A percentile compares a stretch with the other conserved stretches of the same genome.
phyloP scores from a whole-genome alignment of 768 basidiomycete genomes.

The Mycena pura region DNA sequence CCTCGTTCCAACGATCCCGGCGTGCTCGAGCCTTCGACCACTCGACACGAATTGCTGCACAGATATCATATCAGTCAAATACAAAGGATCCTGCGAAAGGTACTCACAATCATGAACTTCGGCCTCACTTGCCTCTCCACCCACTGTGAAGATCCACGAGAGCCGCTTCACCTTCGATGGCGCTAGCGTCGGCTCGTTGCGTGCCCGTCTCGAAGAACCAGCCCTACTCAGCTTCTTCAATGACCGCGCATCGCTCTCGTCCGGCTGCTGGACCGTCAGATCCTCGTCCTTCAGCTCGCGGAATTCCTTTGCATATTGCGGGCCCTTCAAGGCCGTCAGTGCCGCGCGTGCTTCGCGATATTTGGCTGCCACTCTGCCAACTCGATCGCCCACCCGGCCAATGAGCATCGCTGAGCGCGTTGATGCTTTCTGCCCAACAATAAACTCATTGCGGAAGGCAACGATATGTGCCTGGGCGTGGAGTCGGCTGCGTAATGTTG shows the following conservation, averaged over 20 bases:
- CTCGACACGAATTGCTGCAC: no score
- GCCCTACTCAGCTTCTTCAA: neutral
- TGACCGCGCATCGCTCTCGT: neutral
- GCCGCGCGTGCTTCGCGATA: neutral
- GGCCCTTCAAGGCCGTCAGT: neutral
- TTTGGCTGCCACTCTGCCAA: neutral
- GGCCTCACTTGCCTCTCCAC: neutral
- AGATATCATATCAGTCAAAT: no score
- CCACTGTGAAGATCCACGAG: slow-evolving; percentile 18
- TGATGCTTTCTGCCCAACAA: neutral
- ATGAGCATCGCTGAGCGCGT: slow-evolving; percentile 13
- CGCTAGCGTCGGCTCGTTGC: neutral
- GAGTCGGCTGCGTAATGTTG: neutral
- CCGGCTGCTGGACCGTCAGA: neutral
- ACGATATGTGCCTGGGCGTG: slow-evolving; percentile 16
- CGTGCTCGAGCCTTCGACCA: no score
- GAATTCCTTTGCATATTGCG: neutral
- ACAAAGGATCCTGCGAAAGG: no score
- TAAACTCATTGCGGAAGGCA: slow-evolving; percentile 1
- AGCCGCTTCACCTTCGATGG: neutral
- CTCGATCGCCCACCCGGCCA: slow-evolving; percentile 9
- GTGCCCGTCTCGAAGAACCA: neutral
- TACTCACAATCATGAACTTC: slow-evolving; percentile 17
- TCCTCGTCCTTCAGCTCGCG: neutral
- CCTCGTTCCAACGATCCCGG: no score